A percentile compares a stretch with the other conserved stretches of the same genome.
Conservation (phyloP, 2,329 filamentous ascomycete genomes). For the Fusarium duplospermum region DNA sequence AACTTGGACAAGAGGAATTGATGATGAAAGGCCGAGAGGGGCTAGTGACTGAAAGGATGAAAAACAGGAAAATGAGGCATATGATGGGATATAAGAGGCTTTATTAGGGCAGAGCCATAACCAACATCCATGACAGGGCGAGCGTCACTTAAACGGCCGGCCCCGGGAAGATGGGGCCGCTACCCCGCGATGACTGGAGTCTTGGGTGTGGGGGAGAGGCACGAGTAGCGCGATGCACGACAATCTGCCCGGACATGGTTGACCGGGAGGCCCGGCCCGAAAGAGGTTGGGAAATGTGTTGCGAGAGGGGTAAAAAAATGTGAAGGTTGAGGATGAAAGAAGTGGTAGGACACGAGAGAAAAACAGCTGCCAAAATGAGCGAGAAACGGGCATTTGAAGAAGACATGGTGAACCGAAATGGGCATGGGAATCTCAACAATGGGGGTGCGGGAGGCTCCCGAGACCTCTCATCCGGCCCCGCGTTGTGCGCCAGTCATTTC, state of each 20-base stretch:
- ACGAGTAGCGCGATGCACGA: conserved; percentile 22
- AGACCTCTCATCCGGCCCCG: conserved; percentile 36
- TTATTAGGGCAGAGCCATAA: conserved; percentile 14
- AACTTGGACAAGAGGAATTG: background rate
- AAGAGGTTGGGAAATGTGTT: conserved; percentile 13
- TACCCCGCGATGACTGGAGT: conserved; percentile 42
- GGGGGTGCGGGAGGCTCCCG: conserved; percentile 39
- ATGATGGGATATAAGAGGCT: conserved; percentile 31
- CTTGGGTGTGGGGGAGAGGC: conserved; percentile 34
- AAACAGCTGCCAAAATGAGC: background rate
- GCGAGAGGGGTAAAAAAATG: background rate
- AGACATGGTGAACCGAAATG: conserved; percentile 10
- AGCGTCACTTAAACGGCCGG: conserved; percentile 39
- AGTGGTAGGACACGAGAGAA: background rate
- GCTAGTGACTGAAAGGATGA: conserved; percentile 27
- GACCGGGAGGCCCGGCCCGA: conserved; percentile 16
- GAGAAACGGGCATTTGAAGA: background rate
- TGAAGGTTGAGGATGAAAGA: conserved; percentile 7
- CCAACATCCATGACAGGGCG: conserved; percentile 19
- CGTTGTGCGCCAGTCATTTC: conserved; percentile 34
- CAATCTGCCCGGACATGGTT: conserved; percentile 16
- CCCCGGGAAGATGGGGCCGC: conserved; percentile 36
- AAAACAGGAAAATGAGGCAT: conserved; percentile 32
- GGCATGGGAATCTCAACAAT: conserved; percentile 25
- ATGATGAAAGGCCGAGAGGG: conserved; percentile 3